Evolutionary conservation across 352 stramenopile genomes (phyloP).

Genomic region (Phytophthora fragariae): DNA sequence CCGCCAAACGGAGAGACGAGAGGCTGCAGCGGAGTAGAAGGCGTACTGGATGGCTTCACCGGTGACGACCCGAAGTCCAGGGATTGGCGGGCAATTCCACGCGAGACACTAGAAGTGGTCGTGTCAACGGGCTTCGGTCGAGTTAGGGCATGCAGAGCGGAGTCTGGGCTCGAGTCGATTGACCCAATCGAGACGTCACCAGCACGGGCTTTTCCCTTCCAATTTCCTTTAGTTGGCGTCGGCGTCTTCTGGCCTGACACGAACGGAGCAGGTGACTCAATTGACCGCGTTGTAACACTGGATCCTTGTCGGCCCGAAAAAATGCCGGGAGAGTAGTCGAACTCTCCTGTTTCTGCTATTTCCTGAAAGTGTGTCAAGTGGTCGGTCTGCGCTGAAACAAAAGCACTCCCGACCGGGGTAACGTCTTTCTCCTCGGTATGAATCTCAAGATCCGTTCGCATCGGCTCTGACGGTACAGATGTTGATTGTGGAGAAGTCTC

Average conservation of each 20-base stretch:
- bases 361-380: slow-evolving; percentile 39
- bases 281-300: slow-evolving; percentile 36
- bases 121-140: slow-evolving; percentile 47
- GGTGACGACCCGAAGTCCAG: slow-evolving; percentile 59
- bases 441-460: slow-evolving; percentile 11
- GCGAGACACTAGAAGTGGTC: slow-evolving; percentile 11
- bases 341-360: slow-evolving; percentile 25
- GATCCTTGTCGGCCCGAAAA: slow-evolving; percentile 68
- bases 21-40: slow-evolving; percentile 36
- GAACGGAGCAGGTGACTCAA: slow-evolving; percentile 12
- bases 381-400: slow-evolving; percentile 28
- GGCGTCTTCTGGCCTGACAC: slow-evolving; percentile 25
- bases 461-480: slow-evolving; percentile 12
- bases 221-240: slow-evolving; percentile 23
- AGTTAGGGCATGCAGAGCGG: slow-evolving; percentile 39
- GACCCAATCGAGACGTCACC: slow-evolving; percentile 45
- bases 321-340: slow-evolving; percentile 72
- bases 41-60: slow-evolving; percentile 28
- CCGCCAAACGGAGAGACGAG: slow-evolving; percentile 50
- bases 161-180: slow-evolving; percentile 60
- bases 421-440: slow-evolving; percentile 17
- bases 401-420: slow-evolving; percentile 19
- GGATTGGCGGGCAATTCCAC: slow-evolving; percentile 50
- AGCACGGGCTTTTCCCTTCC: slow-evolving; percentile 23
- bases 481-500: slow-evolving; percentile 9